These are phyloP conservation scores for Botryotinia globosa DNA, from an alignment of 2,329 filamentous ascomycete genomes.

Conservation along the genomic window DNA sequence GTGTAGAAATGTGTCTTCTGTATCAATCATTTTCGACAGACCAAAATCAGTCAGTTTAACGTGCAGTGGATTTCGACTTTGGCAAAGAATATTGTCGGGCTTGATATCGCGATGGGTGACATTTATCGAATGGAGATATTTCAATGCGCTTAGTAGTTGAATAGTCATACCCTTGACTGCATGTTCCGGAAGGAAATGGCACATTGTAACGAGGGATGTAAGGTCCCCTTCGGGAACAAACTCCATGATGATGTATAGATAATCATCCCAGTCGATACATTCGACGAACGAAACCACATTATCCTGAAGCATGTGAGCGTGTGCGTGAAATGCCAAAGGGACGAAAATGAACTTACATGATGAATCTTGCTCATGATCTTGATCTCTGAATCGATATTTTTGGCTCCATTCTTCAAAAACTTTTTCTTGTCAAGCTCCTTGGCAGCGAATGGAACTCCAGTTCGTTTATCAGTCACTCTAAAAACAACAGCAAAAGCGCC, in stretches of 20 bases:
- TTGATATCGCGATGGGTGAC: slow-evolving; percentile 99
- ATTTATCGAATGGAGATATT: slow-evolving; percentile 80
- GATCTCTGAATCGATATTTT: slow-evolving; percentile 96
- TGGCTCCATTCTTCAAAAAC: slow-evolving; percentile 83
- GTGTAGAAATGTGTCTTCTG: slow-evolving; percentile 79
- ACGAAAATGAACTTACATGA: slow-evolving; percentile 59
- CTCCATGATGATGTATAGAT: slow-evolving; percentile 97
- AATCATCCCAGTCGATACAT: slow-evolving; percentile 74
- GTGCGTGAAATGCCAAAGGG: neutral
- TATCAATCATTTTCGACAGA: slow-evolving; percentile 88
- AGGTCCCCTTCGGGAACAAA: slow-evolving; percentile 81
- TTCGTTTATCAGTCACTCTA: slow-evolving; percentile 79
- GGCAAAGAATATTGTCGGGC: slow-evolving; percentile 92
- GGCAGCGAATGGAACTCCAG: slow-evolving; percentile 80
- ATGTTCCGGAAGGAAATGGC: slow-evolving; percentile 62
- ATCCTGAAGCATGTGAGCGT: slow-evolving; percentile 5
- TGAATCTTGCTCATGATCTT: slow-evolving; percentile 84
- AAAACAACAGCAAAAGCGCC: slow-evolving; percentile 95
- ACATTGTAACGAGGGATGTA: slow-evolving; percentile 64
- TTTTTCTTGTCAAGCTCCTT: slow-evolving; percentile 93
- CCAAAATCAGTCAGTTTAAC: slow-evolving; percentile 97
- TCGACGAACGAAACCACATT: slow-evolving; percentile 93
- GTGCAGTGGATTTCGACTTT: slow-evolving; percentile 66
- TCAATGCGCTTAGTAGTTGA: slow-evolving; percentile 77
- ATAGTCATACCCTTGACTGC: slow-evolving; percentile 68